Evolutionary conservation across 768 basidiomycete genomes (phyloP).

Genomic region (Leccinum aurantiacum): DNA sequence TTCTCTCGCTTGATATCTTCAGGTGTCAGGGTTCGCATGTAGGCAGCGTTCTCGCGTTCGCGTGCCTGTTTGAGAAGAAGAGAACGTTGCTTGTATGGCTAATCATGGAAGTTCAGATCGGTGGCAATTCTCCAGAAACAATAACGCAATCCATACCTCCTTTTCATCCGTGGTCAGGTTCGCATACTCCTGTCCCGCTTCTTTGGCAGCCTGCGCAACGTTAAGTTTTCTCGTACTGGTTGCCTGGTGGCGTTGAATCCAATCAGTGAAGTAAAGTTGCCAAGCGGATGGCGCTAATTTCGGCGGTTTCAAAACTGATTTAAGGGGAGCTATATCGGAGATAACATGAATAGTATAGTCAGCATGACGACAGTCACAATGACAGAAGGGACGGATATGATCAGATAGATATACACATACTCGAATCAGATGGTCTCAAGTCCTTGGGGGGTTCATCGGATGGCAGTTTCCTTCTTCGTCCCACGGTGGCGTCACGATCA

Average conservation of each 20-base stretch:
- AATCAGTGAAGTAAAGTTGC: constrained; percentile 96
- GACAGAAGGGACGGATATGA: constrained; percentile 30
- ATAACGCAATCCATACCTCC: constrained; percentile 53
- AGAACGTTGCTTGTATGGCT: constrained; percentile 87
- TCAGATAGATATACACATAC: constrained; percentile 41
- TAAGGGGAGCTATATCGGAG: constrained; percentile 54
- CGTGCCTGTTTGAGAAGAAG: constrained; percentile 82
- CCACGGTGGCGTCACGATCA: constrained; percentile 74
- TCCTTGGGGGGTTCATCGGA: constrained; percentile 38
- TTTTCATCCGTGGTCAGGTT: constrained; percentile 76
- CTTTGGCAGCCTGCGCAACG: constrained; percentile 93
- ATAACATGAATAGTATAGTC: constrained; percentile 24
- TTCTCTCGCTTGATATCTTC: constrained; percentile 96
- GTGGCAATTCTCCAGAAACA: constrained; percentile 25
- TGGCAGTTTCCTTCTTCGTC: constrained; percentile 49
- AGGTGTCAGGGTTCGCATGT: constrained; percentile 86
- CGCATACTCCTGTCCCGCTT: constrained; percentile 89
- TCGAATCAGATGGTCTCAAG: constrained; percentile 43
- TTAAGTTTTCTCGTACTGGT: constrained; percentile 83
- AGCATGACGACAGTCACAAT: constrained; percentile 29
- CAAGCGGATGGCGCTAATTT: constrained; percentile 93
- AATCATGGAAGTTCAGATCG: constrained; percentile 24
- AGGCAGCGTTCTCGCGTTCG: constrained; percentile 77
- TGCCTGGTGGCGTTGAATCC: constrained; percentile 85
- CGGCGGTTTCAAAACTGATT: constrained; percentile 81